Percentiles rank a stretch among this genome's conserved stretches.
These are phyloP conservation scores for Lantana camara DNA, from an alignment of 257 asterid species.

Conservation along the genomic window DNA sequence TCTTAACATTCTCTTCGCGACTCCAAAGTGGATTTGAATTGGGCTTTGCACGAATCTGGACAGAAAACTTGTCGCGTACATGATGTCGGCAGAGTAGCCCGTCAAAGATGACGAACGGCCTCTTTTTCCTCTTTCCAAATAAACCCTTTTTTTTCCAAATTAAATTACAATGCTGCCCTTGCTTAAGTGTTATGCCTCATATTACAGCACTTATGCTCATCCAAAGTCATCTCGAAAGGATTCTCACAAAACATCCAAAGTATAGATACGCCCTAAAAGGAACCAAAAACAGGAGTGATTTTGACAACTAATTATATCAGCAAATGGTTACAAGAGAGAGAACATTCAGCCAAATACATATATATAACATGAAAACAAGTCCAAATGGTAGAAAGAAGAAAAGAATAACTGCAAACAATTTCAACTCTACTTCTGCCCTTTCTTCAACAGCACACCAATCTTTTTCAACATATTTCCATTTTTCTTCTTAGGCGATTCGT, in stretches of 20 bases:
- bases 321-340: neutral
- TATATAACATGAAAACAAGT: neutral
- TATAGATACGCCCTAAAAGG: neutral
- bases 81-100: no score
- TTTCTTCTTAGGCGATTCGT: conserved; percentile 71
- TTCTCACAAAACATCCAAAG: conserved; percentile 4
- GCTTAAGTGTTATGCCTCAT: no score
- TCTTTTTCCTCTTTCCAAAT: no score
- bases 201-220: no score
- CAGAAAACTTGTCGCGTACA: no score
- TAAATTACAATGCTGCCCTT: no score
- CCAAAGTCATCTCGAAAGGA: neutral
- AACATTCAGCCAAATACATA: neutral
- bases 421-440: conserved; percentile 61
- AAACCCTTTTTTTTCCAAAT: no score
- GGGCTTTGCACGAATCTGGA: no score
- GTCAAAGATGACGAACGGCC: no score
- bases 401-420: neutral
- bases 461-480: conserved; percentile 77
- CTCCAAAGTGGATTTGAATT: no score
- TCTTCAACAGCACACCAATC: conserved; percentile 67
- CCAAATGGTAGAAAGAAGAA: neutral
- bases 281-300: neutral
- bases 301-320: conserved; percentile 4
- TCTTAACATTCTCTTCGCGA: no score